phyloP scores from a whole-genome alignment of 2,329 filamentous ascomycete genomes.

The Calycina herbarum region DNA sequence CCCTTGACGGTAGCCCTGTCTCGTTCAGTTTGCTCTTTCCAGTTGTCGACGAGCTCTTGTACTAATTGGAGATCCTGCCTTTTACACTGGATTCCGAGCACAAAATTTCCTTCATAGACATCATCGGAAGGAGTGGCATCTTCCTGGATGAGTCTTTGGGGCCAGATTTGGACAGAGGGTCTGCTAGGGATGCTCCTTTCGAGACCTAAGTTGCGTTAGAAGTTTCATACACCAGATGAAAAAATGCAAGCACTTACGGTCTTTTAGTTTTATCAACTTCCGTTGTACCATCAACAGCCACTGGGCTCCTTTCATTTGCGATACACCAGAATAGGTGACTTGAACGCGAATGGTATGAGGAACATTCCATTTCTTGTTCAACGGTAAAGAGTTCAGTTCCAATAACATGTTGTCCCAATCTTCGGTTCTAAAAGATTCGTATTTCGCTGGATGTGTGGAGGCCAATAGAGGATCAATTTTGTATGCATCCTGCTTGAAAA shows the following conservation, averaged over 20 bases:
- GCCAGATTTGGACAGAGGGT: slow-evolving; percentile 18
- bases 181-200: background rate
- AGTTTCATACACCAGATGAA: background rate
- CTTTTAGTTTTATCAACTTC: slow-evolving; percentile 18
- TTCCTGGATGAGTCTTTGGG: slow-evolving; percentile 18
- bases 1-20: slow-evolving; percentile 10
- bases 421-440: background rate
- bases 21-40: slow-evolving; percentile 7
- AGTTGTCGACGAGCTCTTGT: slow-evolving; percentile 11
- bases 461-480: slow-evolving; percentile 8
- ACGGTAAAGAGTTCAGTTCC: slow-evolving; percentile 7
- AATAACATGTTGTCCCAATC: slow-evolving; percentile 10
- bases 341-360: slow-evolving; percentile 13
- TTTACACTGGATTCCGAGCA: slow-evolving; percentile 17
- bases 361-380: slow-evolving; percentile 12
- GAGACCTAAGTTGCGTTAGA: slow-evolving; percentile 4
- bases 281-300: slow-evolving; percentile 24
- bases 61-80: background rate
- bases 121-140: slow-evolving; percentile 9
- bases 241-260: slow-evolving; percentile 17
- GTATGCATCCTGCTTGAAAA: slow-evolving; percentile 10
- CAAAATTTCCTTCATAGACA: slow-evolving; percentile 25
- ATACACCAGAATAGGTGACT: slow-evolving; percentile 23
- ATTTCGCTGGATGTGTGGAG: background rate
- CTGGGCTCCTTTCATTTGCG: slow-evolving; percentile 17